phyloP scores from a whole-genome alignment of 2,329 filamentous ascomycete species.

The Aschersonia sp. region DNA sequence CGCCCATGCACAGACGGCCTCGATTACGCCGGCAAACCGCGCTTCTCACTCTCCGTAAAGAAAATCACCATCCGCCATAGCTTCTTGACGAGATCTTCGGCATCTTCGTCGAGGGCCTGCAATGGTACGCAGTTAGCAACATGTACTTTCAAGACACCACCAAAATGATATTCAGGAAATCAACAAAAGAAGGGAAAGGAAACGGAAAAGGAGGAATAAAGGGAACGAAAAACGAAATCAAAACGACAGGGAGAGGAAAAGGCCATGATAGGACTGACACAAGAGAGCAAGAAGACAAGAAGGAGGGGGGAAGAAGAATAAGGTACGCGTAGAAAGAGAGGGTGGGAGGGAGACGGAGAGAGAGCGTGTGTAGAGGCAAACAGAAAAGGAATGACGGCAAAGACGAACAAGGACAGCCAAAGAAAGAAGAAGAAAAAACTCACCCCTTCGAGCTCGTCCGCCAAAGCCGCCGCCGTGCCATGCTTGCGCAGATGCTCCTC shows the following conservation, averaged over 20 bases:
- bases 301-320: too few species aligned
- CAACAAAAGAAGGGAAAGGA: background rate
- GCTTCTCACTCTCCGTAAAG: slow-evolving; percentile 88
- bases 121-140: slow-evolving; percentile 13
- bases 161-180: background rate
- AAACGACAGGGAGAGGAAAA: background rate
- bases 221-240: background rate
- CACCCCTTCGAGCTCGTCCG: slow-evolving; percentile 73
- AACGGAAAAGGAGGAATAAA: background rate
- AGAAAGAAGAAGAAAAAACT: slow-evolving; percentile 19
- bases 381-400: background rate
- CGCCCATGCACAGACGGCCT: too few species aligned
- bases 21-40: slow-evolving; percentile 48
- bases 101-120: slow-evolving; percentile 83
- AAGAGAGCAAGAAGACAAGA: too few species aligned
- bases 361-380: background rate
- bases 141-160: background rate
- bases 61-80: slow-evolving; percentile 98
- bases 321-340: too few species aligned
- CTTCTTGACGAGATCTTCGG: slow-evolving; percentile 87
- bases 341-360: too few species aligned
- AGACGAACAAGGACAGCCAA: background rate
- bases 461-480: slow-evolving; percentile 62
- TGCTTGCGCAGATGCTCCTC: slow-evolving; percentile 71
- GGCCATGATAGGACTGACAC: background rate